Percentiles rank a stretch among this genome's conserved stretches.
Evolutionary conservation across 805 yeast genomes (phyloP).

Genomic region (Starmerella apis): DNA sequence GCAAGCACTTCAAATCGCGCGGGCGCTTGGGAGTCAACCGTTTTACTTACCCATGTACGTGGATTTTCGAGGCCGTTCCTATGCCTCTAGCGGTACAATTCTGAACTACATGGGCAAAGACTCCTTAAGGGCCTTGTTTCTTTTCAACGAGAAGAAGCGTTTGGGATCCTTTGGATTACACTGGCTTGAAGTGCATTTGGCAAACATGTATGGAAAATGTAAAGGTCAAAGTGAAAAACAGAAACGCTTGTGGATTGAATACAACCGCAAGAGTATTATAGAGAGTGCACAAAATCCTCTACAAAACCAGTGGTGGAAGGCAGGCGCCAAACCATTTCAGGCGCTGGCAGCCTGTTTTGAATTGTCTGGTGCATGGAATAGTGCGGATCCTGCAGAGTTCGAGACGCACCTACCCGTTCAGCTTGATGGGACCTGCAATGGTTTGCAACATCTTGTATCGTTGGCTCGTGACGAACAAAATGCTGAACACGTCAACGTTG

Average conservation of each 20-base stretch:
- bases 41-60: slow-evolving; percentile 54
- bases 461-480: slow-evolving; percentile 46
- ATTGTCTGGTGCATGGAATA: slow-evolving; percentile 36
- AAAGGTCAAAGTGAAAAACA: slow-evolving; percentile 37
- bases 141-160: slow-evolving; percentile 42
- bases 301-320: slow-evolving; percentile 40
- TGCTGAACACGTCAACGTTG: slow-evolving; percentile 43
- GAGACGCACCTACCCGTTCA: slow-evolving; percentile 42
- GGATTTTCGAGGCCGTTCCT: slow-evolving; percentile 52
- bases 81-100: slow-evolving; percentile 49
- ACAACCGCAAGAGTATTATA: slow-evolving; percentile 34
- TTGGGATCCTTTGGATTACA: slow-evolving; percentile 39
- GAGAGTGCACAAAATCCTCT: slow-evolving; percentile 39
- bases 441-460: slow-evolving; percentile 50
- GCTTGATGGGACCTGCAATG: slow-evolving; percentile 52
- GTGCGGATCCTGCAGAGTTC: slow-evolving; percentile 36
- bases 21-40: slow-evolving; percentile 63
- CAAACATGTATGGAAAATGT: slow-evolving; percentile 44
- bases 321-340: slow-evolving; percentile 48
- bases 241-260: slow-evolving; percentile 37
- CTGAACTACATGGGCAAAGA: slow-evolving; percentile 48
- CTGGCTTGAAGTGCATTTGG: slow-evolving; percentile 46
- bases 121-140: slow-evolving; percentile 40
- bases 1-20: slow-evolving; percentile 81
- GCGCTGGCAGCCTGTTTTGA: slow-evolving; percentile 44